phyloP scores from a whole-genome alignment of 495 filamentous ascomycete species.

The Margaritispora aquatica region DNA sequence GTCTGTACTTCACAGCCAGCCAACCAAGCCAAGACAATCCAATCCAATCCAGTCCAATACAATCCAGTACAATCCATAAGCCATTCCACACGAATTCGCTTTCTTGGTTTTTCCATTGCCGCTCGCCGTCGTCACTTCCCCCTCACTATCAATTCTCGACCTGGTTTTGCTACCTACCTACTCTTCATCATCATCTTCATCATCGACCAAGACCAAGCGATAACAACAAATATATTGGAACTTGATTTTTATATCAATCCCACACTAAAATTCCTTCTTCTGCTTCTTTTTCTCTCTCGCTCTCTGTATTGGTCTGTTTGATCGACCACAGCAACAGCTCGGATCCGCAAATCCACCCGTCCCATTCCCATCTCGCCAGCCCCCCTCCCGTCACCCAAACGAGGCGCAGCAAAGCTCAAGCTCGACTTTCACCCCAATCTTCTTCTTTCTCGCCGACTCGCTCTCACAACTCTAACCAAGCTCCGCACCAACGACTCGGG shows the following conservation, averaged over 20 bases:
- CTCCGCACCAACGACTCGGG: neutral
- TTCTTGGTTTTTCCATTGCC: too few relatives aligned
- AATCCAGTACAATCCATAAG: too few relatives aligned
- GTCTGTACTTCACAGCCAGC: too few relatives aligned
- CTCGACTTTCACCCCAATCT: slow-evolving; percentile 1
- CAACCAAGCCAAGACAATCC: too few relatives aligned
- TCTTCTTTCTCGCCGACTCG: neutral
- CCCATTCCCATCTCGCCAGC: neutral
- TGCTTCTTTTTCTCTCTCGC: neutral
- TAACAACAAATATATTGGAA: neutral
- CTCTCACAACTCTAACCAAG: neutral
- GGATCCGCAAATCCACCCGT: neutral
- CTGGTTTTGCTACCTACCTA: too few relatives aligned
- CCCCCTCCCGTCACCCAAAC: neutral
- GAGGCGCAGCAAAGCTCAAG: slow-evolving; percentile 26
- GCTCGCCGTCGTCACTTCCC: too few relatives aligned
- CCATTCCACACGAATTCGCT: too few relatives aligned
- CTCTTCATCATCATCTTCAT: too few relatives aligned
- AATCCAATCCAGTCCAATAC: too few relatives aligned
- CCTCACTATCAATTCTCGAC: too few relatives aligned
- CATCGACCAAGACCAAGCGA: too few relatives aligned
- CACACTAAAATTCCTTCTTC: neutral
- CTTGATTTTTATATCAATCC: neutral
- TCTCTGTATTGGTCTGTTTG: neutral
- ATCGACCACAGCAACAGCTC: neutral